Evolutionary conservation across 495 filamentous ascomycete genomes (phyloP).

Genomic region (Eremomyces bilateralis): DNA sequence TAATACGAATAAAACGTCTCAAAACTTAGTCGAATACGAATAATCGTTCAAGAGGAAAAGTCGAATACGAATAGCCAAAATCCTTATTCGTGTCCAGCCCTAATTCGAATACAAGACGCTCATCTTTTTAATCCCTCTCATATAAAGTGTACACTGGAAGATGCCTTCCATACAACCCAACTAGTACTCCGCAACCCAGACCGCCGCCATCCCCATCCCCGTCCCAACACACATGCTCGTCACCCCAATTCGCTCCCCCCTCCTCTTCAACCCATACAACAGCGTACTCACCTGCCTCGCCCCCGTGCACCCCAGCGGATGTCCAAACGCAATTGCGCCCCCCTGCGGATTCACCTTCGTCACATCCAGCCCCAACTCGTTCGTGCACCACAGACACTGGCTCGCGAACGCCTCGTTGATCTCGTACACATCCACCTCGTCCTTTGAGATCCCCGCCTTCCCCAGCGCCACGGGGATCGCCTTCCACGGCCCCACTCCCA

Average conservation of each 20-base stretch:
- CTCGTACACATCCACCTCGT: conserved; percentile 92
- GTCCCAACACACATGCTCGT: conserved; percentile 96
- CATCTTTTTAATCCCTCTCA: no score
- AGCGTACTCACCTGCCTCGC: conserved; percentile 84
- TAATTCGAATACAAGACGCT: no score
- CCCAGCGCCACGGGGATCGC: conserved; percentile 80
- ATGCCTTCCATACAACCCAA: no score
- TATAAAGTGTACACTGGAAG: no score
- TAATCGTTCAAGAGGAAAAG: no score
- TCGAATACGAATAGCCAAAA: no score
- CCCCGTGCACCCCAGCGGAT: conserved; percentile 87
- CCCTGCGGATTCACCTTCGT: conserved; percentile 94
- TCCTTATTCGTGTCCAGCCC: no score
- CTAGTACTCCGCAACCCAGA: conserved; percentile 86
- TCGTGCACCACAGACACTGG: conserved; percentile 84
- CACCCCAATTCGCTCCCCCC: conserved; percentile 61
- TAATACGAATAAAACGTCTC: no score
- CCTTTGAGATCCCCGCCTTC: conserved; percentile 67
- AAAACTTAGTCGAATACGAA: no score
- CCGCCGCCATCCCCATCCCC: conserved; percentile 90
- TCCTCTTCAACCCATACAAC: conserved; percentile 68
- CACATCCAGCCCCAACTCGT: conserved; percentile 60
- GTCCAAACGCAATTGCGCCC: conserved; percentile 95
- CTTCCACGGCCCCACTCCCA: conserved; percentile 92
- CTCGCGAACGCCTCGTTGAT: conserved; percentile 98